phyloP scores from a whole-genome alignment of 768 basidiomycete species.

The Auricularia auricula-judae region DNA sequence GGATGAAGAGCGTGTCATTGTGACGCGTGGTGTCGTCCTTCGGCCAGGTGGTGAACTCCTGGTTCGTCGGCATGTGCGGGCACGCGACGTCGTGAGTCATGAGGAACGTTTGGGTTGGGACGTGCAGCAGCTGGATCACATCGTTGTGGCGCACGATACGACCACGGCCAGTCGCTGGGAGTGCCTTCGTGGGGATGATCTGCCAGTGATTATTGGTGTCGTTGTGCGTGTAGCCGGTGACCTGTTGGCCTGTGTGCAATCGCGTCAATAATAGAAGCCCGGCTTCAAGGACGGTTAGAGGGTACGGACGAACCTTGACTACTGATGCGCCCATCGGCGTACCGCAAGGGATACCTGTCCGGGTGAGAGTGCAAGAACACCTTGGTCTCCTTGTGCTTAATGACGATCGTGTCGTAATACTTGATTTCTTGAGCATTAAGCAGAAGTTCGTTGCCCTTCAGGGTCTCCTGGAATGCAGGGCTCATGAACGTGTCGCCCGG shows the following conservation, averaged over 20 bases:
- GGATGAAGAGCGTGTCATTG: constrained; percentile 82
- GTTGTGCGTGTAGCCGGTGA: constrained; percentile 89
- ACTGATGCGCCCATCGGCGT: constrained; percentile 91
- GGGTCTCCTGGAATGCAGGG: constrained; percentile 94
- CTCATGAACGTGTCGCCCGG: constrained; percentile 96
- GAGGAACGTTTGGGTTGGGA: constrained; percentile 70
- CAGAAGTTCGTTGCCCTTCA: constrained; percentile 83
- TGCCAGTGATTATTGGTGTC: constrained; percentile 96
- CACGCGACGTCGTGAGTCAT: constrained; percentile 97
- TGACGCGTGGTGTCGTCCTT: constrained; percentile 66
- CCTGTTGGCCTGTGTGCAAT: constrained; percentile 65
- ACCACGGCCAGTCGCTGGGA: constrained; percentile 89
- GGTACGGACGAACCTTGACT: constrained; percentile 55
- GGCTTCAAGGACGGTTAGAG: background rate
- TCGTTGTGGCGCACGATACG: constrained; percentile 87
- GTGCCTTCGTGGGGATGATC: constrained; percentile 86
- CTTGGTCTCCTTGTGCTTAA: constrained; percentile 89
- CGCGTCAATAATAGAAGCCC: background rate
- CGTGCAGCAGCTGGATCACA: constrained; percentile 78
- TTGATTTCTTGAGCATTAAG: constrained; percentile 93
- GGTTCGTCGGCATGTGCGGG: constrained; percentile 93
- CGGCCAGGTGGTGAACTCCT: constrained; percentile 92
- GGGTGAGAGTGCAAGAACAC: constrained; percentile 88
- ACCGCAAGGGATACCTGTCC: constrained; percentile 84
- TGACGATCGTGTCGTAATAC: constrained; percentile 79